Conservation (phyloP, 768 basidiomycete species). For the Pleurotus salmoneostramineus region DNA sequence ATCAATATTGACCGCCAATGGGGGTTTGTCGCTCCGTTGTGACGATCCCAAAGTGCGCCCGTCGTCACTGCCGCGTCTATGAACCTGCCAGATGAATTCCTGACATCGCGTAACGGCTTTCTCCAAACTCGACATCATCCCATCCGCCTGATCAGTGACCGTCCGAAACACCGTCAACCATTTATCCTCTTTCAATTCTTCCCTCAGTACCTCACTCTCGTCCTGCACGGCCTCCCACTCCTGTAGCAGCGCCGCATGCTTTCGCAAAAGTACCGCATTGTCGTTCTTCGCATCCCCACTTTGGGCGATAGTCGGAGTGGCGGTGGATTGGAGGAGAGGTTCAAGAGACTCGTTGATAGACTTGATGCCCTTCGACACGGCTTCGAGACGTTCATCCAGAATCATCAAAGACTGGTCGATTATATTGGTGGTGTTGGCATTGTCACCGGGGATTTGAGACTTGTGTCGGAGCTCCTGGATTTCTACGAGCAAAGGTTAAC, state of each 20-base stretch:
- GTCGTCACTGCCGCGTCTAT: constrained; percentile 50
- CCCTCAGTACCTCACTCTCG: constrained; percentile 76
- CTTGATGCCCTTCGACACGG: constrained; percentile 69
- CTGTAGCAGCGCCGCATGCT: constrained; percentile 63
- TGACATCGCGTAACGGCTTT: constrained; percentile 90
- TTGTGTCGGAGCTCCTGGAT: constrained; percentile 93
- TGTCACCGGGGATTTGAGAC: constrained; percentile 60
- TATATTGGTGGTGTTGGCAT: constrained; percentile 54
- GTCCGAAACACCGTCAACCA: constrained; percentile 95
- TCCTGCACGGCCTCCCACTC: constrained; percentile 85
- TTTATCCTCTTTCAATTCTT: constrained; percentile 96
- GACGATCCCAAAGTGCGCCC: constrained; percentile 42
- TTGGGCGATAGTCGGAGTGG: constrained; percentile 43
- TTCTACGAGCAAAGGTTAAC: constrained; percentile 40
- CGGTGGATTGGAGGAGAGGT: constrained; percentile 46
- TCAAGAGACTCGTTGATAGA: constrained; percentile 61
- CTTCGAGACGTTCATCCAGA: constrained; percentile 75
- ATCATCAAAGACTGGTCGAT: constrained; percentile 81
- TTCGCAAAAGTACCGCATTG: constrained; percentile 55
- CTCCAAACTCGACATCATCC: constrained; percentile 96
- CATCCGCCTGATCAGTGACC: constrained; percentile 91
- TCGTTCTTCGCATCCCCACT: constrained; percentile 30
- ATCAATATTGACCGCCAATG: constrained; percentile 44
- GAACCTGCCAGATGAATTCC: constrained; percentile 88
- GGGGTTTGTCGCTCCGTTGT: constrained; percentile 45